A percentile compares a stretch with the other conserved stretches of the same genome.
Conservation (phyloP, 2,329 filamentous ascomycete species). For the Grosmannia clavigera region DNA sequence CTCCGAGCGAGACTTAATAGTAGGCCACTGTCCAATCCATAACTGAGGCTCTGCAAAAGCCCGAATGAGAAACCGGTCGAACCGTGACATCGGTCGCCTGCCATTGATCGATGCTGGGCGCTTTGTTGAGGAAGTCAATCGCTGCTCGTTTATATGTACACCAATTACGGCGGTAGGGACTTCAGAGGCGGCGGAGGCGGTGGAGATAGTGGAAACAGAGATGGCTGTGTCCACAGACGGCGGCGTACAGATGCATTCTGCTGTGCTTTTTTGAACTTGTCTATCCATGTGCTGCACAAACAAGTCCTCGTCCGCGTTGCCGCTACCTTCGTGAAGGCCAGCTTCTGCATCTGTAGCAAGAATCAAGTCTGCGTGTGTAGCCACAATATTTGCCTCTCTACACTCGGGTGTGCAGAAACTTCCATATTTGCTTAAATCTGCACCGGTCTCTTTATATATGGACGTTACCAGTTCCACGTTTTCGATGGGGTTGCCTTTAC, state of each 20-base stretch:
- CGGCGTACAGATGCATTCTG: neutral
- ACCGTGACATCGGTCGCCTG: neutral
- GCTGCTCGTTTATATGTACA: neutral
- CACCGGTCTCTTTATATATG: neutral
- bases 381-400: neutral
- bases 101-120: neutral
- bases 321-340: neutral
- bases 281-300: neutral
- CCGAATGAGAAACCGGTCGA: constrained; percentile 1
- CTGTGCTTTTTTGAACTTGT: neutral
- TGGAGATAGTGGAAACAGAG: no score
- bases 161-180: neutral
- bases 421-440: neutral
- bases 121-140: no score
- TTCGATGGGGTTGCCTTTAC: neutral
- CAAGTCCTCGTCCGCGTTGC: neutral
- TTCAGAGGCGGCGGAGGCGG: neutral
- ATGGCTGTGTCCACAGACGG: neutral
- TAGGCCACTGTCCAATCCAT: neutral
- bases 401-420: no score
- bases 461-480: neutral
- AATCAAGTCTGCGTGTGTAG: neutral
- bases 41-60: constrained; percentile 2
- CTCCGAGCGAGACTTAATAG: neutral
- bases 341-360: neutral